phyloP scores from a whole-genome alignment of 2,329 filamentous ascomycete genomes.

The Sporothrix protearum region DNA sequence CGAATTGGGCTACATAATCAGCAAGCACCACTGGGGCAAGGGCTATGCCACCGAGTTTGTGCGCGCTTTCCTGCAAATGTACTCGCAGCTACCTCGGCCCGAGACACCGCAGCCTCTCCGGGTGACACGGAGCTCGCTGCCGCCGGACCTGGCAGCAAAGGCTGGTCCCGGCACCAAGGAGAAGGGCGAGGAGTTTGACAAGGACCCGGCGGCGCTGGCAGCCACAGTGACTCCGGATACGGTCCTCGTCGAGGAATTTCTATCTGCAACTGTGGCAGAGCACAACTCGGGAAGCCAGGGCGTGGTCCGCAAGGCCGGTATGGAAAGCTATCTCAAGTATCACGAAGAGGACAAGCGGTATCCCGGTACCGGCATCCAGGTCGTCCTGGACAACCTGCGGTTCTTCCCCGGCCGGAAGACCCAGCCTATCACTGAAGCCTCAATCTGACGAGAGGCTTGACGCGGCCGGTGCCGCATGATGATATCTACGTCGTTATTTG shows the following conservation, averaged over 20 bases:
- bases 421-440: not conserved
- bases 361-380: not conserved
- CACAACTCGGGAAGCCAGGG: conserved; percentile 52
- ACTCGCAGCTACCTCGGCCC: conserved; percentile 49
- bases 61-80: conserved; percentile 44
- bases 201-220: not conserved
- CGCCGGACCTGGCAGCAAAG: conserved; percentile 18
- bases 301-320: conserved; percentile 56
- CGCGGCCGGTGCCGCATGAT: not conserved
- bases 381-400: conserved; percentile 30
- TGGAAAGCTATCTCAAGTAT: conserved; percentile 46
- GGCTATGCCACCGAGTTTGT: conserved; percentile 58
- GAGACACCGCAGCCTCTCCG: conserved; percentile 37
- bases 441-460: not conserved
- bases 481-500: not conserved
- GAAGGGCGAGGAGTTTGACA: conserved; percentile 26
- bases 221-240: conserved; percentile 17
- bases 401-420: conserved; percentile 27
- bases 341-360: conserved; percentile 31
- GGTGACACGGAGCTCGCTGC: conserved; percentile 42
- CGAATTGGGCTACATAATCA: conserved; percentile 57
- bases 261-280: conserved; percentile 48
- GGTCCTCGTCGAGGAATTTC: conserved; percentile 38
- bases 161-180: conserved; percentile 14
- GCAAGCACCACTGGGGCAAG: conserved; percentile 51